Conservation (phyloP, 2,329 filamentous ascomycete species). For the Fusarium sp. region DNA sequence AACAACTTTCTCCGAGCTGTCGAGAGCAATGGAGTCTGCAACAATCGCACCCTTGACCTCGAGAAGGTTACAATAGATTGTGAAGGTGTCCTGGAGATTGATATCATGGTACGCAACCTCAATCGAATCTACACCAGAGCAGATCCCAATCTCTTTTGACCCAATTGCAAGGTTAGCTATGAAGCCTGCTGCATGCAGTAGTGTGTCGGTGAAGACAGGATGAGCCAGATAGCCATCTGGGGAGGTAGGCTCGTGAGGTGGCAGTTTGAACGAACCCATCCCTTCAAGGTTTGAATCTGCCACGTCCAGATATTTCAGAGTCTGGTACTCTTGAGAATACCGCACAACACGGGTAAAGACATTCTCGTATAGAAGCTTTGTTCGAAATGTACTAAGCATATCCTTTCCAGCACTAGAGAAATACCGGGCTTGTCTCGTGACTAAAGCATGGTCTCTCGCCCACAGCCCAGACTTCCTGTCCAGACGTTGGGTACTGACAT, state of each 20-base stretch:
- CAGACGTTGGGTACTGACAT: neutral
- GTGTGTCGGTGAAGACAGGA: slow-evolving; percentile 9
- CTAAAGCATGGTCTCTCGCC: neutral
- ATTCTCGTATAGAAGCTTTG: neutral
- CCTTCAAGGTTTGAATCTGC: slow-evolving; percentile 8
- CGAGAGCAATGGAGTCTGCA: neutral
- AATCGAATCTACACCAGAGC: neutral
- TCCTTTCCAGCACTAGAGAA: neutral
- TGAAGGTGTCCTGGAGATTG: no score
- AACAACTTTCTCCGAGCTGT: neutral
- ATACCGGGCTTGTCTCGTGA: neutral
- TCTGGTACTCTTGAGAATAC: neutral
- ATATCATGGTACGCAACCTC: neutral
- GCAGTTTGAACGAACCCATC: neutral
- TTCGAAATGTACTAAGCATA: neutral
- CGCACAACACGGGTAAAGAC: neutral
- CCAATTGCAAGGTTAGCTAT: neutral
- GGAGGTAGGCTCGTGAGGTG: no score
- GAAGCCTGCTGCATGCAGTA: slow-evolving; percentile 2
- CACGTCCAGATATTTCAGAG: neutral
- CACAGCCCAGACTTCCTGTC: neutral
- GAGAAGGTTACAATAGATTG: slow-evolving; percentile 10
- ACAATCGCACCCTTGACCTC: slow-evolving; percentile 2
- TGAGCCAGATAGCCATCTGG: no score
- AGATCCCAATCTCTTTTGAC: neutral